phyloP scores from a whole-genome alignment of 805 yeast species.

The Scheffersomyces amazonensis region DNA sequence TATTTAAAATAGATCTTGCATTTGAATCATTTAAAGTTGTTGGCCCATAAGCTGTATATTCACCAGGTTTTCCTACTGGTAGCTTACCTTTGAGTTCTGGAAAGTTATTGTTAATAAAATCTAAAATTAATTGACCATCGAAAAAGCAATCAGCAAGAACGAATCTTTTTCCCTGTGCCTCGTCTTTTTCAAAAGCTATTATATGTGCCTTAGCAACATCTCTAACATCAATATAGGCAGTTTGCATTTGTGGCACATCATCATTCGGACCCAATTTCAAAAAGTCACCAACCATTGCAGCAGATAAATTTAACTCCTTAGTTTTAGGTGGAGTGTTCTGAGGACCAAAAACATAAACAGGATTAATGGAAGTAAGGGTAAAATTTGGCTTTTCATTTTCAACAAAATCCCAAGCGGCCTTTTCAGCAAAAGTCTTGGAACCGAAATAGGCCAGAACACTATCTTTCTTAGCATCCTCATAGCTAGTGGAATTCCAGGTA shows the following conservation, averaged over 20 bases:
- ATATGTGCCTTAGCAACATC: conserved; percentile 63
- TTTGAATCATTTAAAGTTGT: too few relatives aligned
- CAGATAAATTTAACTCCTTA: conserved; percentile 20
- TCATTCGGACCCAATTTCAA: conserved; percentile 22
- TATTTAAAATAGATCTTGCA: conserved; percentile 32
- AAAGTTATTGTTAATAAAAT: too few relatives aligned
- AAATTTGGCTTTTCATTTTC: conserved; percentile 27
- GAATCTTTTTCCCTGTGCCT: conserved; percentile 32
- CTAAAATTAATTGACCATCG: too few relatives aligned
- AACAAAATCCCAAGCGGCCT: conserved; percentile 29
- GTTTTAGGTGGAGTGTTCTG: conserved; percentile 36
- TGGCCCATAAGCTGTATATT: too few relatives aligned
- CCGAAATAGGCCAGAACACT: too few relatives aligned
- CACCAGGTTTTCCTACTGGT: too few relatives aligned
- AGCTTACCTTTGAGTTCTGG: too few relatives aligned
- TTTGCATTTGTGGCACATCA: conserved; percentile 9
- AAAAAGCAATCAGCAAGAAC: too few relatives aligned
- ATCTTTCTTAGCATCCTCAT: conserved; percentile 41
- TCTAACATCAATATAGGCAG: conserved; percentile 49
- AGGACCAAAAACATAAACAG: conserved; percentile 40
- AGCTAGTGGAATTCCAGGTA: conserved; percentile 52
- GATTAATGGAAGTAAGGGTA: conserved; percentile 31
- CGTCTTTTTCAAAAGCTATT: conserved; percentile 39
- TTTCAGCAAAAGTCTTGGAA: conserved; percentile 36
- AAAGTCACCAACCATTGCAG: conserved; percentile 20